Conservation (phyloP, 306 rosid species). For the Cyclanthera cordifolia region DNA sequence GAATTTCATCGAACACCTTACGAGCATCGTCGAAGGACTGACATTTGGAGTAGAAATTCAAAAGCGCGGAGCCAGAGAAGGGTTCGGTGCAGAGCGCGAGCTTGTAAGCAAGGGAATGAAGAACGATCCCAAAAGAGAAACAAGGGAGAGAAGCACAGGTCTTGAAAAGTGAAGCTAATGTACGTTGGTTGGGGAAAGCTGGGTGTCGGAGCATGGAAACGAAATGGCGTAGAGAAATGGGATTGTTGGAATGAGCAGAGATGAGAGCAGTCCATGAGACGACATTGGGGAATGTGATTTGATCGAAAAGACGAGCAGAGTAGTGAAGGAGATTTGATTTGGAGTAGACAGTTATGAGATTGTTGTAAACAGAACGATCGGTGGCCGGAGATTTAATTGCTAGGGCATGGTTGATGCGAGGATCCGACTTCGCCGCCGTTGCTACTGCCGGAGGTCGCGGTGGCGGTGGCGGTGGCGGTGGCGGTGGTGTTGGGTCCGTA, state of each 20-base stretch:
- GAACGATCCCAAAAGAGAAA: conserved; percentile 44
- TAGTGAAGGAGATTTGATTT: conserved; percentile 30
- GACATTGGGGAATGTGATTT: conserved; percentile 47
- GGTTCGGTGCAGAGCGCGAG: conserved; percentile 38
- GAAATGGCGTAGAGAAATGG: conserved; percentile 45
- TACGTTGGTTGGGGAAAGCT: conserved; percentile 59
- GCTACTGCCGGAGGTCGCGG: background rate
- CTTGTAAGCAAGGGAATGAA: conserved; percentile 57
- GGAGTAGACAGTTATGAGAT: conserved; percentile 53
- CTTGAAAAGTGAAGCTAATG: conserved; percentile 53
- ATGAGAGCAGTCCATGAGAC: conserved; percentile 75
- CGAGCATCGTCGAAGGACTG: conserved; percentile 32
- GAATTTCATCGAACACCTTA: conserved; percentile 60
- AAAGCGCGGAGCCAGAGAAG: conserved; percentile 51
- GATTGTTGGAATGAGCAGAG: conserved; percentile 45
- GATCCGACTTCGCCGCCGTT: conserved; percentile 27
- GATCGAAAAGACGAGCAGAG: conserved; percentile 40
- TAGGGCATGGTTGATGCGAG: conserved; percentile 45
- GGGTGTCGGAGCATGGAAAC: conserved; percentile 73
- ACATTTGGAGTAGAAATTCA: conserved; percentile 46
- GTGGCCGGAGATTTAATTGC: conserved; percentile 25
- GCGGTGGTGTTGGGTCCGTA: background rate
- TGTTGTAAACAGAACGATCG: conserved; percentile 32
- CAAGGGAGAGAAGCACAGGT: conserved; percentile 49
- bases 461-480: background rate